Evolutionary conservation across 441 rosid species (phyloP), one percentile per base, ranked within the genome.

Genomic region (Pelargonium myrrhifolium): DNA sequence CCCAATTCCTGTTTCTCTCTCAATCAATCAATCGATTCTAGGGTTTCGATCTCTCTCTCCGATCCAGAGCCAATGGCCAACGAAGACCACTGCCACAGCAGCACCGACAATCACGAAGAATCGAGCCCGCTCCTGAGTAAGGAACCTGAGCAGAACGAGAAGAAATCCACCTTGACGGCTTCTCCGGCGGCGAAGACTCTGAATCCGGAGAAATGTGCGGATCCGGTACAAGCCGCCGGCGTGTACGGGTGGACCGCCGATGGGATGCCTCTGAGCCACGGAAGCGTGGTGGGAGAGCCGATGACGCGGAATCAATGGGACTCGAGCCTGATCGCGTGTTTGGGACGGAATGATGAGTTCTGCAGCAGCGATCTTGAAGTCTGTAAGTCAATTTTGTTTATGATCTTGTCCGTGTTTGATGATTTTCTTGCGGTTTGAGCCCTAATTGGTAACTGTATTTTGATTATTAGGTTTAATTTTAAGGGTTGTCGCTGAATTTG

Each of bases 361-460:
- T 92, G 97, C 72, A 84, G 98, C 90, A 94, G 97, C 90, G 99
- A 94, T 81, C 83, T 94, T 68, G 98, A 94, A 94, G 99, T 94
- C 83, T 94, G 99, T 93, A 78, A 88, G 99, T 64, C 65, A 53
- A 11, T 11, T 31, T 17, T 10, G 22, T 53, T 18, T 22, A 8
- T 10, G 59, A 18, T 0, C 18, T 53, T 9, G 22, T 18, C 59
- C 18, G 10, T 18, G 59, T 53, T 53, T 53, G 24, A 18, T 53
- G 24, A 17, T 3, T 15, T 47, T 47, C 0, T 45, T 10, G 1
- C 28, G 28, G 28, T 24, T 24, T 24, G 28, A 24, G 28, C 28
- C 28, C 28, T 24, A 24, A 1, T 1, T 1, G 28, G 1, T 24
- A 24, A 24, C 28, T 24, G 28, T 2, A 24, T 28, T 28, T 28